Evolutionary conservation across 208 protist genomes (phyloP), one percentile per base, ranked within the genome.

Genomic region (Leishmania tropica): DNA sequence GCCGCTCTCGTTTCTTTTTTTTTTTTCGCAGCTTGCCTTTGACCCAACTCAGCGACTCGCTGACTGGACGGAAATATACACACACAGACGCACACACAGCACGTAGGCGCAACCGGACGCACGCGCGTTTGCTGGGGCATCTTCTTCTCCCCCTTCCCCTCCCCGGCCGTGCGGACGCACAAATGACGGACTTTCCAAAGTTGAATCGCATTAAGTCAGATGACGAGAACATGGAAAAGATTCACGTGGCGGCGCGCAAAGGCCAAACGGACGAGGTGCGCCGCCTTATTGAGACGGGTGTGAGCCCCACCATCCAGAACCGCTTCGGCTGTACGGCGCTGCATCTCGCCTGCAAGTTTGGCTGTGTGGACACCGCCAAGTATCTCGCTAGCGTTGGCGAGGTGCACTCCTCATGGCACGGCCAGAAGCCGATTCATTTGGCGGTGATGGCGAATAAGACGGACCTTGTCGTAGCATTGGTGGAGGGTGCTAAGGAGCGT

Each of bases 161-260:
- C 21, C 15, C 35, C 7, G 6, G 6, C 40, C 40, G 42, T 37
- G 24, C 37, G 1, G 21, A 53, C 48, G 24, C 64, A 60, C 56
- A 2, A 68, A 96, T 93, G 90, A 65, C 87, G 21, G 89, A 93
- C 79, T 95, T 96, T 81, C 90, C 93, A 70, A 83, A 93, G 83
- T 56, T 95, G 7, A 71, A 88, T 35, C 88, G 94, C 62, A 62
- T 95, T 17, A 94, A 95, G 79, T 80, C 85, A 4, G 94, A 97
- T 83, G 94, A 97, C 85, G 94, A 97, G 83, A 95, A 92, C 75
- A 97, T 97, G 94, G 94, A 97, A 78, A 95, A 95, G 81, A 88
- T 97, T 53, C 94, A 97, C 87, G 83, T 86, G 15, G 93, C 90
- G 7, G 94, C 94, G 3, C 92, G 94, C 64, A 96, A 94, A 74